Conservation (phyloP, 192 early-diverging fungal genomes). For the Entophlyctis luteolus region DNA sequence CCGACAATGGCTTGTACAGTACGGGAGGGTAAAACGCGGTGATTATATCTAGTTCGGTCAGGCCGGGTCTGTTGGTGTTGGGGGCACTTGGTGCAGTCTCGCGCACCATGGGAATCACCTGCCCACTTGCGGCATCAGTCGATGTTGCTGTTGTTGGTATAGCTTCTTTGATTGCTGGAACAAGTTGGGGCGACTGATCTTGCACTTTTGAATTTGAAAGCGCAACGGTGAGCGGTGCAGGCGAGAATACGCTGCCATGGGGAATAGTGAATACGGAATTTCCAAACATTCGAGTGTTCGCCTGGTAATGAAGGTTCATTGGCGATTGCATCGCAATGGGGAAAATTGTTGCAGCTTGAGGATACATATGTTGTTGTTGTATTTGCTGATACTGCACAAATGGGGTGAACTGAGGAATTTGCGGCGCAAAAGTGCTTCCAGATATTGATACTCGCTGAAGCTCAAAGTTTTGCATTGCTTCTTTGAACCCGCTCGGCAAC, state of each 20-base stretch:
- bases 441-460: background rate
- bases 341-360: too few relatives aligned
- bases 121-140: background rate
- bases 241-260: too few relatives aligned
- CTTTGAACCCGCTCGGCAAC: background rate
- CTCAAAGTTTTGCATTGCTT: constrained; percentile 4
- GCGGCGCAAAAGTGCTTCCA: background rate
- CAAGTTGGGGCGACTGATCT: too few relatives aligned
- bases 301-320: too few relatives aligned
- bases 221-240: too few relatives aligned
- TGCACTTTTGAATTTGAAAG: too few relatives aligned
- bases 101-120: background rate
- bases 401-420: background rate
- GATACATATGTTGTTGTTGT: too few relatives aligned
- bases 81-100: background rate
- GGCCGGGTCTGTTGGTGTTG: background rate
- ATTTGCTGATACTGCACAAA: background rate
- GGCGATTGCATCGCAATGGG: too few relatives aligned
- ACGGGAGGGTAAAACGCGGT: constrained; percentile 1
- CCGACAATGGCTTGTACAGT: background rate
- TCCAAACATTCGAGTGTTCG: too few relatives aligned
- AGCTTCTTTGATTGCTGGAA: too few relatives aligned
- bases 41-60: constrained; percentile 13
- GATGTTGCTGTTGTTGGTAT: background rate
- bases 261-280: too few relatives aligned